Conservation (phyloP, 768 basidiomycete species). For the Mycena venus region DNA sequence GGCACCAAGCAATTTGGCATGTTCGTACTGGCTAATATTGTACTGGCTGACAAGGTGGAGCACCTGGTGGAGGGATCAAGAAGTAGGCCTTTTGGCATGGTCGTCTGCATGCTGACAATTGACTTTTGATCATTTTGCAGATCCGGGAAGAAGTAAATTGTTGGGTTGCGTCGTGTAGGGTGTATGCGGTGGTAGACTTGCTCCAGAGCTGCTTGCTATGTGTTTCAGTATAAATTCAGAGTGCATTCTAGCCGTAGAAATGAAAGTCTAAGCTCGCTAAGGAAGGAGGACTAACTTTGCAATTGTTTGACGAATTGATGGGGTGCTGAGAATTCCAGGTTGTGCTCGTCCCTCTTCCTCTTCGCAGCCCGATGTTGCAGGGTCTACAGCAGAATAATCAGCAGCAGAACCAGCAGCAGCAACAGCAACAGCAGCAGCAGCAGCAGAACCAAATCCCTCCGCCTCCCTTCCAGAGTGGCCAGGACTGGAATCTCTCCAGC, state of each 20-base stretch:
- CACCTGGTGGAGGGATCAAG: conserved; percentile 84
- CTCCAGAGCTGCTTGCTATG: too few species aligned
- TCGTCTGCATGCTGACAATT: conserved; percentile 15
- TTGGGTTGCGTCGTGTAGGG: neutral
- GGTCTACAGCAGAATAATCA: conserved; percentile 69
- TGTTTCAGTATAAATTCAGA: too few species aligned
- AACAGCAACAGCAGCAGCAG: conserved; percentile 69
- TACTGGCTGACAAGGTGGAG: conserved; percentile 63
- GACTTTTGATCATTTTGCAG: conserved; percentile 46
- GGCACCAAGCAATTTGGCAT: neutral
- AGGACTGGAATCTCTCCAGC: conserved; percentile 93
- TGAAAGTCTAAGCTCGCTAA: neutral
- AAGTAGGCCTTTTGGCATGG: conserved; percentile 67
- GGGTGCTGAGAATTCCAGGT: conserved; percentile 6
- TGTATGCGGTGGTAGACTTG: neutral
- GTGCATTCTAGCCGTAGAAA: too few species aligned
- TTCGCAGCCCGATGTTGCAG: conserved; percentile 69
- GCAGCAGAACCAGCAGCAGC: conserved; percentile 57
- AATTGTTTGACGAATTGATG: neutral
- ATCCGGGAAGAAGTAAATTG: conserved; percentile 81
- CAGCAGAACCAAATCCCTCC: conserved; percentile 60
- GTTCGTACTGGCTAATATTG: too few species aligned
- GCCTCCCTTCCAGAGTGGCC: conserved; percentile 46
- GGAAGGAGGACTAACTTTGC: neutral
- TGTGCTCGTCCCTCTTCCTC: conserved; percentile 27